A percentile compares a stretch with the other conserved stretches of the same genome.
Evolutionary conservation across 202 grass and related monocot species (phyloP).

Genomic region (Brachypodium distachyon): DNA sequence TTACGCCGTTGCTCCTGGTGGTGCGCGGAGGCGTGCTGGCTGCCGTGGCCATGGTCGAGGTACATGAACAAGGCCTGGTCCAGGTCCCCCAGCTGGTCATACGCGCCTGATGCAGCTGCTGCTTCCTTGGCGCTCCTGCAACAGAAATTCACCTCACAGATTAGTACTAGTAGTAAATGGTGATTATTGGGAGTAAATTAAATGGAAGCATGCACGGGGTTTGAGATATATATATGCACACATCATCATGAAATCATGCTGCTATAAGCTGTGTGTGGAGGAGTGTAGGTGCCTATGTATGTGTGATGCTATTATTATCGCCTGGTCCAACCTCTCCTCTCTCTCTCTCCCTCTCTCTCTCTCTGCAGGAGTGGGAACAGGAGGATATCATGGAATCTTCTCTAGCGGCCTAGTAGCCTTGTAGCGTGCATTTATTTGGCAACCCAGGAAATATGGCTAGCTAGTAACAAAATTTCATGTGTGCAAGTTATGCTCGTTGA

Average conservation of each 20-base stretch:
- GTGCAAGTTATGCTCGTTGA: slow-evolving; percentile 27
- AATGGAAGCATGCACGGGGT: slow-evolving; percentile 19
- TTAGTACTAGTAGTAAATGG: no score
- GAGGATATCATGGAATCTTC: slow-evolving; percentile 49
- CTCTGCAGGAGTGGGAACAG: slow-evolving; percentile 35
- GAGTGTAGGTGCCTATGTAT: slow-evolving; percentile 28
- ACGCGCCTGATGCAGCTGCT: slow-evolving; percentile 49
- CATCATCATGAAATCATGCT: slow-evolving; percentile 51
- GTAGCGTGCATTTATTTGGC: slow-evolving; percentile 36
- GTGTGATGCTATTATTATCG: slow-evolving; percentile 17
- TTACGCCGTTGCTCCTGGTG: slow-evolving; percentile 88
- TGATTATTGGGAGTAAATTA: background rate
- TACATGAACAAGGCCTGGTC: slow-evolving; percentile 91
- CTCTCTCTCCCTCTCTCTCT: no score
- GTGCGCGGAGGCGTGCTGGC: slow-evolving; percentile 36
- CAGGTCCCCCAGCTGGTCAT: slow-evolving; percentile 78
- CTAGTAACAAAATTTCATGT: slow-evolving; percentile 37
- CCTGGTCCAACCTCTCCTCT: slow-evolving; percentile 31
- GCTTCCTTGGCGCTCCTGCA: slow-evolving; percentile 59
- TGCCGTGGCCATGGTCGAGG: slow-evolving; percentile 71
- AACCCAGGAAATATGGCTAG: slow-evolving; percentile 20
- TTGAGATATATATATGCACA: slow-evolving; percentile 16
- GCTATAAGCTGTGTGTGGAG: slow-evolving; percentile 23
- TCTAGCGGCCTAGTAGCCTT: no score
- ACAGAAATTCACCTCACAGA: no score